Base-by-base conservation (phyloP, 495 filamentous ascomycete genomes). In the Xylaria palmicola region DNA sequence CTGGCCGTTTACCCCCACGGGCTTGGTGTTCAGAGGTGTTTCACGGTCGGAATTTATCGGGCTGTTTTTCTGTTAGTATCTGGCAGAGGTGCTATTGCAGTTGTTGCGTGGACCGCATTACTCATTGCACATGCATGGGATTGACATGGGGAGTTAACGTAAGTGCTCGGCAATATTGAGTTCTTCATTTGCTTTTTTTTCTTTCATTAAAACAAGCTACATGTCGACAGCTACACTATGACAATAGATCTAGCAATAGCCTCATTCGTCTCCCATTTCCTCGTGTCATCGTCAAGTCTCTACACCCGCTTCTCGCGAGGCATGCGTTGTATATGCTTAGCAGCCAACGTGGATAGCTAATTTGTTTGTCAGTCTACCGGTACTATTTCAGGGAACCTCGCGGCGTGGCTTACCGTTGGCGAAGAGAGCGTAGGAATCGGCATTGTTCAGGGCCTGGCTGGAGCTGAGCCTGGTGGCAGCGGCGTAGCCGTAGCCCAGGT, bases 361-460 rank as follows among this genome's bases (percentile, higher is more conserved):
- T 17, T 6, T 40, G 4, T n/a, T n/a, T 17, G 59, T 61, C 55
- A 54, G 50, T 45, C 15, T 36, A 36, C 20, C 22, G 32, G 24
- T 12, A 41, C n/a, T n/a, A 32, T 17, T 15, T 2, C 1, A 19
- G 10, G 37, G 22, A 36, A 0, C 5, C 6, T 20, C 13, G 1
- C 20, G 4, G 17, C 7, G 1, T 56, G 7, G 45, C 68, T 68
- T 59, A 71, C 68, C 81, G 61, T 84, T 86, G 2, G 85, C 78
- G 65, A 82, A 87, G 27, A 87, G 68, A 3, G 85, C 83, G 64
- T 84, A 87, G 0, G 77, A 77, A 66, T 87, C 85, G 12, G 85
- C 85, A 65, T 88, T 88, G 52, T 71, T 45, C 22, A 86, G 61
- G 13, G 84, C 83, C 12, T 74, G 39, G 15, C 66, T 62, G 0